Percentiles rank a stretch among this genome's conserved stretches.
Evolutionary conservation across 2,329 filamentous ascomycete species (phyloP).

Genomic region (Nothophoma quercina): DNA sequence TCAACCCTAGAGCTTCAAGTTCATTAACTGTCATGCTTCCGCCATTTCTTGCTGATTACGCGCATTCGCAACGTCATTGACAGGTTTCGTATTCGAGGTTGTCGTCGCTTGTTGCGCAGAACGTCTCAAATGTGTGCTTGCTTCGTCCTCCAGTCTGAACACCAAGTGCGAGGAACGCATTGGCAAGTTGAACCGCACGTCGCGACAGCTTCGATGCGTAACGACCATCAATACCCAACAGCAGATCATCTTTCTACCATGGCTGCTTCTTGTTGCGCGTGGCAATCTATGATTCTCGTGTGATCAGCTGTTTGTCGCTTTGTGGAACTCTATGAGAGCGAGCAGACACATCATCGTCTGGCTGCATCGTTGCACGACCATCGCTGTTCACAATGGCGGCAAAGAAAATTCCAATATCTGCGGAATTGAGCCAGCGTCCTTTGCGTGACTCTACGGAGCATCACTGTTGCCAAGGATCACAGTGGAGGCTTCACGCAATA

Average conservation of each 20-base stretch:
- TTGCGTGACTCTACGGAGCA: neutral
- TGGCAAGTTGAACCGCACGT: constrained; percentile 11
- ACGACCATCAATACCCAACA: too few relatives aligned
- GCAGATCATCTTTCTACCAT: neutral
- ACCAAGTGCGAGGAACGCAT: neutral
- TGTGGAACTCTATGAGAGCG: too few relatives aligned
- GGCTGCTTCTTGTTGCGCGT: neutral
- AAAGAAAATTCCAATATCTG: neutral
- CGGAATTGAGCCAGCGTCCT: neutral
- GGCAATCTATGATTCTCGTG: too few relatives aligned
- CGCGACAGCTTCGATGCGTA: too few relatives aligned
- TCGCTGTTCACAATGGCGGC: neutral
- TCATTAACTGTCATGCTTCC: neutral
- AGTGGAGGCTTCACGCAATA: constrained; percentile 30
- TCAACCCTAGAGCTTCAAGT: neutral
- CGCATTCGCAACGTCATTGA: neutral
- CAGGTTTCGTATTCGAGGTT: constrained; percentile 13
- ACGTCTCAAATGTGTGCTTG: constrained; percentile 8
- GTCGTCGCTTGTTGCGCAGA: neutral
- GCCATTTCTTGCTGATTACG: neutral
- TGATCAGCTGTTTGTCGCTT: too few relatives aligned
- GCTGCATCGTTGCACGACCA: too few relatives aligned
- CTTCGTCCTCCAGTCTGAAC: constrained; percentile 10
- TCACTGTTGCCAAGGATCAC: constrained; percentile 29
- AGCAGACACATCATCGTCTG: too few relatives aligned